A percentile compares a stretch with the other conserved stretches of the same genome.
Evolutionary conservation across 495 filamentous ascomycete species (phyloP).

Genomic region (Neurospora sp.): DNA sequence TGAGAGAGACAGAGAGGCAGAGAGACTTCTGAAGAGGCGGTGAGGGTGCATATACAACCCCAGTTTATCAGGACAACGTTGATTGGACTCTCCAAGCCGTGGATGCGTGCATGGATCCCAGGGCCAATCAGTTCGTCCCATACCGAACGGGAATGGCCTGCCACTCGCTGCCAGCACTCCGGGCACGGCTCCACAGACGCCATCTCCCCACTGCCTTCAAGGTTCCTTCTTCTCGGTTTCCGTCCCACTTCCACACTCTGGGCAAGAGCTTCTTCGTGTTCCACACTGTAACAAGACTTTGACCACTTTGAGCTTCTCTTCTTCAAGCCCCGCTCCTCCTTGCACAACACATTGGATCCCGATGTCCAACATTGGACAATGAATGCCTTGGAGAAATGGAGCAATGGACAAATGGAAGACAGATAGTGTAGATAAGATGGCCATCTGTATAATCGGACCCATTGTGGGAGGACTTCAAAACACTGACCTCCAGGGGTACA

Average conservation of each 20-base stretch:
- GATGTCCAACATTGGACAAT: background rate
- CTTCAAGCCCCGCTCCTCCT: background rate
- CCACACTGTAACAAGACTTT: slow-evolving; percentile 22
- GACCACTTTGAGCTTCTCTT: background rate
- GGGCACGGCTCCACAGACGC: background rate
- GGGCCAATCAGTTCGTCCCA: slow-evolving; percentile 15
- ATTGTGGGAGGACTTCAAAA: background rate
- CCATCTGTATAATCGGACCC: background rate
- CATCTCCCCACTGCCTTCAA: background rate
- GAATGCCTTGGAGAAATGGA: background rate
- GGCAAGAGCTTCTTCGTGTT: background rate
- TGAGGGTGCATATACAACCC: slow-evolving; percentile 25
- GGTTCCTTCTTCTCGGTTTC: background rate
- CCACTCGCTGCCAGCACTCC: background rate
- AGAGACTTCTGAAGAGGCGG: slow-evolving; percentile 25
- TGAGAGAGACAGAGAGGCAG: slow-evolving; percentile 2
- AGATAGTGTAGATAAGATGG: background rate
- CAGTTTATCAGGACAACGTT: slow-evolving; percentile 11
- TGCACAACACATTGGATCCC: background rate
- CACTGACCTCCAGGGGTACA: background rate
- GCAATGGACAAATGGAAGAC: background rate
- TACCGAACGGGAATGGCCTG: background rate
- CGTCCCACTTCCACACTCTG: background rate
- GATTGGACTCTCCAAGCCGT: slow-evolving; percentile 20
- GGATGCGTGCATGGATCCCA: slow-evolving; percentile 15